These are phyloP conservation scores for Notholithocarpus densiflorus DNA, from an alignment of 306 rosid genomes.

Conservation along the genomic window DNA sequence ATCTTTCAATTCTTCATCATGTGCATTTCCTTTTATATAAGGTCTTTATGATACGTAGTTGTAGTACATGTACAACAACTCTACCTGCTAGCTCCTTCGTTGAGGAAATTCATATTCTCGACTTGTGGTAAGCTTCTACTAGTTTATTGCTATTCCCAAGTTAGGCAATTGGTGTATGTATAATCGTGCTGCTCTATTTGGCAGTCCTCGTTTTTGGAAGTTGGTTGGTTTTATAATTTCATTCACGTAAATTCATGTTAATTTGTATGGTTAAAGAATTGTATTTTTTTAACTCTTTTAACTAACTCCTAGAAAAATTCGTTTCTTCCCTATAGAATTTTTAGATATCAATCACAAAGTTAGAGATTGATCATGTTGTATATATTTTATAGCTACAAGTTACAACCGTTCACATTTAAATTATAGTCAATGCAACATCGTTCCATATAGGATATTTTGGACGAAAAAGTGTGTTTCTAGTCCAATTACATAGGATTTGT, in stretches of 20 bases:
- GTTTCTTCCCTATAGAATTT: no score
- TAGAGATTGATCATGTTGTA: no score
- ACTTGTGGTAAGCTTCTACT: background rate
- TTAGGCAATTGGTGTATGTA: no score
- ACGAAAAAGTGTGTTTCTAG: background rate
- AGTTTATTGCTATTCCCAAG: background rate
- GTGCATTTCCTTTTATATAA: background rate
- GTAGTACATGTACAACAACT: background rate
- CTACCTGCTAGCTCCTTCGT: background rate
- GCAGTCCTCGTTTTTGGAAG: background rate
- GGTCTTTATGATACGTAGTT: background rate
- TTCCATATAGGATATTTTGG: background rate
- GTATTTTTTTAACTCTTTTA: no score
- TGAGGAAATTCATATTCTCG: background rate
- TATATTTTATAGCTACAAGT: no score
- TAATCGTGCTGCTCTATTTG: background rate
- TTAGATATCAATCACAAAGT: no score
- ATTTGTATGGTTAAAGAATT: no score
- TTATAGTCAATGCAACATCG: background rate
- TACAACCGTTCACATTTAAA: no score
- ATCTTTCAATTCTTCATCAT: background rate
- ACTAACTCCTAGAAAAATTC: no score
- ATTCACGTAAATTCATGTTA: background rate
- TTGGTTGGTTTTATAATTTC: background rate
- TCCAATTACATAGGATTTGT: background rate